Conservation (phyloP, 371 early-diverging fungal species). For the Dentiscutata heterogama region DNA sequence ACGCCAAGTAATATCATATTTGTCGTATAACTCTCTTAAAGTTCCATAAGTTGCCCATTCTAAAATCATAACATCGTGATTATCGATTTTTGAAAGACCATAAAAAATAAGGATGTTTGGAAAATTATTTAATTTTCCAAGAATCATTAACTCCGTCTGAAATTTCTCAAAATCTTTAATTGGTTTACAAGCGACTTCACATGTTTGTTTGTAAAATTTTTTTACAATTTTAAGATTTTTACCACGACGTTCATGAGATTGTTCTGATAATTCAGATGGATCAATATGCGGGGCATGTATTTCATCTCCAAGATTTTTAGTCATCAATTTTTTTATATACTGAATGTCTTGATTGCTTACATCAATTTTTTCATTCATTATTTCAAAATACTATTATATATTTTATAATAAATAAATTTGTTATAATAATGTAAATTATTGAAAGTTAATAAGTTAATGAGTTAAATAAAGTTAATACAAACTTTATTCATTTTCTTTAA, state of each 20-base stretch:
- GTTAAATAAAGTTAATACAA: background rate
- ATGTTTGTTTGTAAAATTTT: no score
- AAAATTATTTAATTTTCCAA: constrained; percentile 37
- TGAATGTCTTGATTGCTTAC: background rate
- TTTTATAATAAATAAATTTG: no score
- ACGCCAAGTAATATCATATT: constrained; percentile 31
- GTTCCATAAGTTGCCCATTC: constrained; percentile 34
- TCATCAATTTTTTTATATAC: constrained; percentile 4
- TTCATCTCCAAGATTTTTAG: background rate
- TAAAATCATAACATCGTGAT: background rate
- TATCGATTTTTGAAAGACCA: constrained; percentile 20
- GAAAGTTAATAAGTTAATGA: background rate
- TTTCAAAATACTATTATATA: constrained; percentile 13
- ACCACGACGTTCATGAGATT: no score
- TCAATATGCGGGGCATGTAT: no score
- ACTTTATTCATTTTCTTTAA: constrained; percentile 14
- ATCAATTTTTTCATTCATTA: constrained; percentile 7
- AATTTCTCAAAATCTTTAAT: background rate
- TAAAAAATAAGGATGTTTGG: constrained; percentile 20
- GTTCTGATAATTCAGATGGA: no score
- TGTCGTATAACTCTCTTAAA: constrained; percentile 28
- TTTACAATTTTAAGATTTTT: no score
- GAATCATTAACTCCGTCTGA: background rate
- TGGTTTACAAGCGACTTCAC: constrained; percentile 7
- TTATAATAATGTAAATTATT: background rate